Base-by-base conservation (phyloP, 1,139 yeast genomes). In the Lodderomyces orthopsilosis region DNA sequence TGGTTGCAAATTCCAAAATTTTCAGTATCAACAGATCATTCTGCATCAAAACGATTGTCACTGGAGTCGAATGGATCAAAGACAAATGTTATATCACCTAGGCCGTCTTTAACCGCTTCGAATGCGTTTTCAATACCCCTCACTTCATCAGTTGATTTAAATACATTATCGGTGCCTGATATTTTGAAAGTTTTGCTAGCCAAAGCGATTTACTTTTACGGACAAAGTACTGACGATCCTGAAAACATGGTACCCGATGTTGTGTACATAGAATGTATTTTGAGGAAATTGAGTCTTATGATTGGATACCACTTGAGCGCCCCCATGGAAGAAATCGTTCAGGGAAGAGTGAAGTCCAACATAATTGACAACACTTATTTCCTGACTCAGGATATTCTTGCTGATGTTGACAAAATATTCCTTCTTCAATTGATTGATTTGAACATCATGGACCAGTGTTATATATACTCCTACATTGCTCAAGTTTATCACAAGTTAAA, bases 171-270 rank as follows among this genome's bases (percentile, higher is more conserved):
- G 2, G 46, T 65, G 4, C 66, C 83, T 1, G 85, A 81, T 32
- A 60, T 85, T 15, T 60, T 88, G 6, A 74, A 77, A 39, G 56
- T 62, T 17, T 50, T 70, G 14, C 56, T 64, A 12, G 68, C 68
- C 19, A 80, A 80, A 45, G 74, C 77, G 1, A 59, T 85, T 12
- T 68, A 70, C 24, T 81, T 68, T 54, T 89, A 83, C 59, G 82
- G 81, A 35, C 56, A 74, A 35, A 82, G 94, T 30, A 71, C 81
- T 10, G 61, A 68, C 27, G 82, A 79, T 44, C 70, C 75, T 13
- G 90, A 83, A 47, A 95, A 91, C 52, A 79, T 79, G 52, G 91
- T 85, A 0, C 98, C 98, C 0, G 93, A 85, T 49, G 63, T 85
- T 2, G 91, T 90, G 0, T 86, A 82, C 51, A 81, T 87, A 37